Evolutionary conservation across 2,329 filamentous ascomycete species (phyloP), one percentile per base, ranked within the genome.

Genomic region (Bipolaris victoriae): DNA sequence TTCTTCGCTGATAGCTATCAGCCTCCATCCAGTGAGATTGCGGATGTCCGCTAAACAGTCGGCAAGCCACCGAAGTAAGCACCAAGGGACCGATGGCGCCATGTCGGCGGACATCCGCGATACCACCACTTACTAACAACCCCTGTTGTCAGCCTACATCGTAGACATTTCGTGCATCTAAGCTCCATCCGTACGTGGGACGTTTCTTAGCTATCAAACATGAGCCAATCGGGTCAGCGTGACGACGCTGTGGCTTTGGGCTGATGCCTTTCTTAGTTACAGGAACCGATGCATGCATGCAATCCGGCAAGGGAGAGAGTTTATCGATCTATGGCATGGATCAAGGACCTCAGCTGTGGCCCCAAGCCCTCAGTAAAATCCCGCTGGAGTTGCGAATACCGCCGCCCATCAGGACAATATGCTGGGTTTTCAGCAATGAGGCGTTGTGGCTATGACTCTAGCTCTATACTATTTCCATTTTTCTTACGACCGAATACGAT

Each of bases 41-140:
- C 49, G 49, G 49, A 35, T 24, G 29, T 52, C 49, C 49, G 49
- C 49, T 33, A 16, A n/a, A 24, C 20, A 45, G 16, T 44, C 40
- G 31, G 40, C 49, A 36, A 18, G 22, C 44, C 33, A n/a, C 49
- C 6, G 16, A 5, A 9, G 15, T 43, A 31, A 13, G 20, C 35
- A 9, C 18, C 18, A 31, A 16, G 7, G 35, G 37, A 41, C 18
- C 29, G 40, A 45, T 45, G 24, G 20, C 39, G 15, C 35, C 15
- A 33, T 26, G 20, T 18, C 29, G 18, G 22, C 49, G 49, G 49
- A 52, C 20, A 16, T 52, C 49, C 49, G 49, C 11, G 7, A 22
- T 45, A 18, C 20, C 7, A 29, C 13, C 18, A 24, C 18, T 41
- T 20, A 11, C 5, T 22, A 3, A 24, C 39, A 24, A 22, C 20